A percentile compares a stretch with the other conserved stretches of the same genome.
Evolutionary conservation across 495 filamentous ascomycete genomes (phyloP).

Genomic region (Amniculicola lignicola): DNA sequence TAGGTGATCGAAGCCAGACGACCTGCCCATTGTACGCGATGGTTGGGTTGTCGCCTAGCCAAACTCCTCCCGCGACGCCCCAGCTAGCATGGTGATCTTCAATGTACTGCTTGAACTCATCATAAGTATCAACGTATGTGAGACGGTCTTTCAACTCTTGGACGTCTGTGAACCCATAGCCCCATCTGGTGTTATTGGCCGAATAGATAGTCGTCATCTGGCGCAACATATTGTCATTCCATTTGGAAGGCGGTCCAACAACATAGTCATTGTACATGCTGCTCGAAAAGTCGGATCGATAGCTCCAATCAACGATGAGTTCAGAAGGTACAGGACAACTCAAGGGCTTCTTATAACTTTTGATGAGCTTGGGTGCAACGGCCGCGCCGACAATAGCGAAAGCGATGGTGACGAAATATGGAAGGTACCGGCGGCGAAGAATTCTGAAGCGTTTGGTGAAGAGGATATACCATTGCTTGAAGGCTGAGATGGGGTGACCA

Average conservation of each 20-base stretch:
- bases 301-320: neutral
- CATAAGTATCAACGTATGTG: conserved; percentile 58
- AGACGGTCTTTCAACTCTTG: conserved; percentile 33
- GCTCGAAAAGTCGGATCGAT: neutral
- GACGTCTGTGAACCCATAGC: conserved; percentile 30
- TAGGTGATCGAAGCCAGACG: neutral
- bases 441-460: conserved; percentile 12
- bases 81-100: conserved; percentile 42
- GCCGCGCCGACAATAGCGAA: conserved; percentile 21
- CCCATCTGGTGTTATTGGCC: conserved; percentile 42
- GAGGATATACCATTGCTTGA: conserved; percentile 17
- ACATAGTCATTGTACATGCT: neutral
- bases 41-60: conserved; percentile 7
- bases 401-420: conserved; percentile 11
- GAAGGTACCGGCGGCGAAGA: conserved; percentile 12
- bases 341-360: conserved; percentile 19
- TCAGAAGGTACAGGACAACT: neutral
- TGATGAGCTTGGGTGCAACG: conserved; percentile 11
- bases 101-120: conserved; percentile 65
- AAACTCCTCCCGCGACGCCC: conserved; percentile 48
- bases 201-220: conserved; percentile 11
- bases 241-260: conserved; percentile 4
- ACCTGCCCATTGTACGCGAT: neutral
- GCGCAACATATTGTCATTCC: neutral
- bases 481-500: conserved; percentile 3